Evolutionary conservation across 768 basidiomycete genomes (phyloP), one percentile per base, ranked within the genome.

Genomic region (Leccinum uliginosum): DNA sequence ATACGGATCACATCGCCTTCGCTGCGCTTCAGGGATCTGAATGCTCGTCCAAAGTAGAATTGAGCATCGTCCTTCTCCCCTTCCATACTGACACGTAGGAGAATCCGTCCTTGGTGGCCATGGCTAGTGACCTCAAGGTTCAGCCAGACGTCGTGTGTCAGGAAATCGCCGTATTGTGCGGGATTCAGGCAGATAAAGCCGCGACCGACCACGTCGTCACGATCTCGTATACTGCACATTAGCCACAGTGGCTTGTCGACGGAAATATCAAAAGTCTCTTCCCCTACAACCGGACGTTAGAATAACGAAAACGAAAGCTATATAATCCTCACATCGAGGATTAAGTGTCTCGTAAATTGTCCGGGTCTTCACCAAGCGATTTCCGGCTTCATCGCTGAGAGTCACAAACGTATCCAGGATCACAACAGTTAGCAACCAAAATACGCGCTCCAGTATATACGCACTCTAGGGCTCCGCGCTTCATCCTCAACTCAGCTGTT

Each of bases 51-150:
- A 66, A 98, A 99, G 78, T 90, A 95, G 77, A 97, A 99, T 63
- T 91, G 91, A 8, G 93, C 91, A 69, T 99, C 97, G 64, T 97
- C 94, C 73, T 96, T 94, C 79, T 98, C 97, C 53, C 95, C 94
- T 67, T 99, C 97, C 94, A 98, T 97, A 67, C 93, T 95, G 56
- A 98, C 82, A 19, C 97, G 83, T 30, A 97, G 76, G 35, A 97
- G 74, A 50, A 98, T 80, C 32, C 93, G 83, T 5, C 97, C 94
- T 53, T 84, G 80, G 24, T 71, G 65, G 1, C 71, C 69, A 45
- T 72, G 65, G 19, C 69, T 65, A 47, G 56, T 40, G 0, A 87
- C 85, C 67, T 98, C 95, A 15, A 98, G 76, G 58, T 92, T 89
- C 75, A 95, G 81, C 89, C 94, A 94, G 8, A 95, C 70, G 57